Evolutionary conservation across 805 yeast genomes (phyloP).

Genomic region (Yamadazyma olivae): DNA sequence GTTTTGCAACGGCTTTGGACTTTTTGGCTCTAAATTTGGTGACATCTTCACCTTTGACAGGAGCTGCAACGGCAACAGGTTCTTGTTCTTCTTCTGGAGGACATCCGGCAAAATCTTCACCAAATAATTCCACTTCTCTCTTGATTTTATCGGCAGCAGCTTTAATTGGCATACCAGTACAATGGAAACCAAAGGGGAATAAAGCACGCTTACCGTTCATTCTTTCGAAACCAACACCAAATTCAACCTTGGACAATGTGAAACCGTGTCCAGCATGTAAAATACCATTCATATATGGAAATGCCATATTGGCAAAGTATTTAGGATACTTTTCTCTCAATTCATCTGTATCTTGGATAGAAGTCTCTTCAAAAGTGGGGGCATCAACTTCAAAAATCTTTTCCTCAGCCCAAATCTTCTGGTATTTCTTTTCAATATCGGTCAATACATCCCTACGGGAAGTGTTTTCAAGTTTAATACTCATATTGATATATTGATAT

Average conservation of each 20-base stretch:
- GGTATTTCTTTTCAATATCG: constrained; percentile 85
- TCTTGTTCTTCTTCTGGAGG: constrained; percentile 65
- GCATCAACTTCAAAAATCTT: constrained; percentile 86
- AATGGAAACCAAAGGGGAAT: constrained; percentile 97
- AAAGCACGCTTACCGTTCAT: constrained; percentile 90
- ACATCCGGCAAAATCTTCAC: constrained; percentile 68
- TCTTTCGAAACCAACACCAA: constrained; percentile 89
- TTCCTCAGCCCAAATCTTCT: constrained; percentile 82
- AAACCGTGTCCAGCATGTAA: constrained; percentile 97
- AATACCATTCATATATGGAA: constrained; percentile 98
- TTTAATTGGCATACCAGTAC: constrained; percentile 98
- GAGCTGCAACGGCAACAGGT: constrained; percentile 30
- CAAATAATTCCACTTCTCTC: constrained; percentile 91
- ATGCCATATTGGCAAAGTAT: constrained; percentile 91
- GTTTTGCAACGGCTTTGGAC: constrained; percentile 90
- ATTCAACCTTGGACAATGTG: constrained; percentile 92
- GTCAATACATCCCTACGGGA: constrained; percentile 92
- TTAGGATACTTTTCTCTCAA: constrained; percentile 80
- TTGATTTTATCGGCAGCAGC: constrained; percentile 94
- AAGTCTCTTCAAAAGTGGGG: constrained; percentile 65
- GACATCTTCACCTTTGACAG: constrained; percentile 61
- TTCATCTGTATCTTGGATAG: constrained; percentile 52
- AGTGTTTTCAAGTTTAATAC: constrained; percentile 58
- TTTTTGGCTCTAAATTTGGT: constrained; percentile 91
- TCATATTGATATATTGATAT: constrained; percentile 23